Evolutionary conservation across 768 basidiomycete genomes (phyloP).

Genomic region (Kwoniella pini): DNA sequence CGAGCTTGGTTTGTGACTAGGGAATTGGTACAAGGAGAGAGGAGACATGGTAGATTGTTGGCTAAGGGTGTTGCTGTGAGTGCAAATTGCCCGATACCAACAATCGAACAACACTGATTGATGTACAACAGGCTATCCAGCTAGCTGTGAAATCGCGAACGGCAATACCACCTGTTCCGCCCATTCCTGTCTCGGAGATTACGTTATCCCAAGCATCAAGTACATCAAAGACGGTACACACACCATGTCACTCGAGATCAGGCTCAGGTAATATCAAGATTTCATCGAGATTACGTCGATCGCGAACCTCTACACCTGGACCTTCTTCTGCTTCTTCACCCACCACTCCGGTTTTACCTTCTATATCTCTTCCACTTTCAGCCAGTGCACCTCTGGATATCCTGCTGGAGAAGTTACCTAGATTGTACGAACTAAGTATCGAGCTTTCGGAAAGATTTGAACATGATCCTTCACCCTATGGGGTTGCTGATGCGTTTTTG

Average conservation of each 20-base stretch:
- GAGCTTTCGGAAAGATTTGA: slow-evolving; percentile 40
- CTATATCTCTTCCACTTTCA: not conserved
- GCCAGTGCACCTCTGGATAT: slow-evolving; percentile 10
- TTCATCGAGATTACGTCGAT: slow-evolving; percentile 9
- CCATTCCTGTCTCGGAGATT: not conserved
- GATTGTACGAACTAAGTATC: slow-evolving; percentile 30
- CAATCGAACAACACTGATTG: not conserved
- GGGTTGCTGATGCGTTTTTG: slow-evolving; percentile 36
- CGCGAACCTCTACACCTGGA: slow-evolving; percentile 6
- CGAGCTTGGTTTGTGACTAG: slow-evolving; percentile 45
- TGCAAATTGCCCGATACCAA: not conserved
- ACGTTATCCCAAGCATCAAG: not conserved
- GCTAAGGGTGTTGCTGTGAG: slow-evolving; percentile 40
- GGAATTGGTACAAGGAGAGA: slow-evolving; percentile 44
- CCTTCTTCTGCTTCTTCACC: not conserved
- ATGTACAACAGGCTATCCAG: not conserved
- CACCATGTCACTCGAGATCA: slow-evolving; percentile 2
- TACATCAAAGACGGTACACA: not conserved
- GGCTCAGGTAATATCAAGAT: slow-evolving; percentile 8
- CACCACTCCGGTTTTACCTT: not conserved
- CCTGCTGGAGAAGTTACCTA: slow-evolving; percentile 26
- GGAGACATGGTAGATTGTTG: slow-evolving; percentile 36
- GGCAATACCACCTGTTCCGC: slow-evolving; percentile 2
- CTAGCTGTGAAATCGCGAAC: not conserved
- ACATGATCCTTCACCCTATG: slow-evolving; percentile 39